Conservation (phyloP, 2,329 filamentous ascomycete genomes). For the Cercospora canescens region DNA sequence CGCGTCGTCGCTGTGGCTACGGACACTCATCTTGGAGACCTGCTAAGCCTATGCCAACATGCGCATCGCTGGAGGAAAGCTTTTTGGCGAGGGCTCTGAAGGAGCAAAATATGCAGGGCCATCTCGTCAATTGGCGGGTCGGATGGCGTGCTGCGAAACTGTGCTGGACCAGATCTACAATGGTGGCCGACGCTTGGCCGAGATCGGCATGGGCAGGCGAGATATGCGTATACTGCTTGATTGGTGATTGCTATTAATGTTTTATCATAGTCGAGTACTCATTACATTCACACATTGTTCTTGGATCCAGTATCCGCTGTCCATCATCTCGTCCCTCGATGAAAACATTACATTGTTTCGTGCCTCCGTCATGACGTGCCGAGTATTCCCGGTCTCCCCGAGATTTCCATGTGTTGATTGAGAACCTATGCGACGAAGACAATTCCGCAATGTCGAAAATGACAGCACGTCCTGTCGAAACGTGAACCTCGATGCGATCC, state of each 20-base stretch:
- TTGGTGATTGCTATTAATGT: background rate
- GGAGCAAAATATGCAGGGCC: background rate
- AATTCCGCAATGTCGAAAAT: no score
- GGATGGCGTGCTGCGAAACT: conserved; percentile 8
- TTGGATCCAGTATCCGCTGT: background rate
- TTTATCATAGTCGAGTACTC: background rate
- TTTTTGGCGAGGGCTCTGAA: background rate
- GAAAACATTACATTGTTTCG: background rate
- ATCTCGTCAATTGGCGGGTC: background rate
- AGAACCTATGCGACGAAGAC: background rate
- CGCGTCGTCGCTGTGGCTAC: background rate
- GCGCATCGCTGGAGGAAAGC: background rate
- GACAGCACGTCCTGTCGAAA: no score
- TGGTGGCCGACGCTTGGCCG: conserved; percentile 5
- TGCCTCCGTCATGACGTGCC: background rate
- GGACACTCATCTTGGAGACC: background rate
- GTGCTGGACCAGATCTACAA: background rate
- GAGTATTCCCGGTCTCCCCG: background rate
- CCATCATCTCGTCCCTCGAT: background rate
- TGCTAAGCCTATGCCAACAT: background rate
- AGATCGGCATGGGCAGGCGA: conserved; percentile 4
- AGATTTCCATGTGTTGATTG: background rate
- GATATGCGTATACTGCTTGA: background rate
- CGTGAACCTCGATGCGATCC: no score
- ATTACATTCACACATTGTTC: background rate